Evolutionary conservation across 2,329 filamentous ascomycete species (phyloP).

Genomic region (Basipetospora sp.): DNA sequence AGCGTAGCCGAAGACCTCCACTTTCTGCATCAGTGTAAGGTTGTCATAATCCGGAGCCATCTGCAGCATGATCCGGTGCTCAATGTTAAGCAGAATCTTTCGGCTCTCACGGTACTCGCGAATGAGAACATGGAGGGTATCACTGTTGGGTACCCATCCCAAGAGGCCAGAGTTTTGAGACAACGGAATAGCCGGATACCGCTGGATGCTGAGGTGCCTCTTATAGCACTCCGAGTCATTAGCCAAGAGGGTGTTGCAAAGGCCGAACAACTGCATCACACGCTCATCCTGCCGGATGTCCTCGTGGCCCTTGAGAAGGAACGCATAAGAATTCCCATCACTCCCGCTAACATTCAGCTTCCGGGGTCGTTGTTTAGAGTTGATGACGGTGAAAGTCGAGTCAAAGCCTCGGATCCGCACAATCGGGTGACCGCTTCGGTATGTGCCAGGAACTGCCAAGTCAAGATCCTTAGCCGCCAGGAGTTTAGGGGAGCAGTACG

Average conservation of each 20-base stretch:
- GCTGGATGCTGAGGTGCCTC: slow-evolving; percentile 87
- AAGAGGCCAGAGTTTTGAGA: slow-evolving; percentile 92
- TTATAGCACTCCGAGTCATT: slow-evolving; percentile 96
- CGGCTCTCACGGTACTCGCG: slow-evolving; percentile 92
- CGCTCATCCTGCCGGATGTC: slow-evolving; percentile 97
- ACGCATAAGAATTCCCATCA: slow-evolving; percentile 76
- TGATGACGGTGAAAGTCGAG: slow-evolving; percentile 77
- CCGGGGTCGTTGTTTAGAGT: slow-evolving; percentile 87
- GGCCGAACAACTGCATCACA: slow-evolving; percentile 97
- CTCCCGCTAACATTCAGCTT: slow-evolving; percentile 80
- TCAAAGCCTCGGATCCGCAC: slow-evolving; percentile 84
- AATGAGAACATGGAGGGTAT: slow-evolving; percentile 92
- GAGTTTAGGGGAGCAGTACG: slow-evolving; percentile 91
- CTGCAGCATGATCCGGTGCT: slow-evolving; percentile 98
- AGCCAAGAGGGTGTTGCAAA: slow-evolving; percentile 87
- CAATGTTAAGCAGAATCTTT: slow-evolving; percentile 96
- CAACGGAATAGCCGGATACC: slow-evolving; percentile 89
- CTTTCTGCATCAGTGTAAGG: slow-evolving; percentile 97
- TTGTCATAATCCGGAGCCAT: slow-evolving; percentile 99
- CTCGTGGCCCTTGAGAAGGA: slow-evolving; percentile 94
- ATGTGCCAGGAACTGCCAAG: slow-evolving; percentile 89
- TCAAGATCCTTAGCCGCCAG: slow-evolving; percentile 75
- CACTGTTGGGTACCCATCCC: slow-evolving; percentile 94
- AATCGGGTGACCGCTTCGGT: slow-evolving; percentile 62
- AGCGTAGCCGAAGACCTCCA: slow-evolving; percentile 97